These are phyloP conservation scores for Termitomyces sp. DNA, from an alignment of 768 basidiomycete genomes.

Conservation along the genomic window DNA sequence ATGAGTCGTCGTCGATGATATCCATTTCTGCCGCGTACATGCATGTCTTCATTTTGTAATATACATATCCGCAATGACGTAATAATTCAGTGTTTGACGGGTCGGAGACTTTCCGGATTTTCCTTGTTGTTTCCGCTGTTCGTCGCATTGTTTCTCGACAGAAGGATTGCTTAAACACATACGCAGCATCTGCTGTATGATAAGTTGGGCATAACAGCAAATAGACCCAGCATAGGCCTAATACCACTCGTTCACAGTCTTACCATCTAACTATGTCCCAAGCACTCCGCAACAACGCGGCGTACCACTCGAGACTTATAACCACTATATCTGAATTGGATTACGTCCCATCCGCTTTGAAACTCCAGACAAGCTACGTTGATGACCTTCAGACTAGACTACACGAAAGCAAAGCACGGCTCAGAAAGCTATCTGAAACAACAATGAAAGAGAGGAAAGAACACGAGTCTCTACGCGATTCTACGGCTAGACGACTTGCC, in stretches of 20 bases:
- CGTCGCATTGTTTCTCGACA: not conserved
- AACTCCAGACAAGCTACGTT: constrained; percentile 30
- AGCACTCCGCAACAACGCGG: constrained; percentile 30
- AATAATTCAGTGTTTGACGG: not conserved
- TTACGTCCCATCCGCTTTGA: constrained; percentile 32
- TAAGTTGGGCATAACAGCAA: not conserved
- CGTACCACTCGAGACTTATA: constrained; percentile 33
- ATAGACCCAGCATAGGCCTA: not conserved
- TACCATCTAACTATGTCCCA: constrained; percentile 22
- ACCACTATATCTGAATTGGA: constrained; percentile 29
- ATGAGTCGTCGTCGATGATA: constrained; percentile 59
- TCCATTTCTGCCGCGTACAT: not conserved
- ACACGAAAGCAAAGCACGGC: constrained; percentile 15
- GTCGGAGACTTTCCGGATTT: no score
- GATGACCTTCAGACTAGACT: constrained; percentile 27
- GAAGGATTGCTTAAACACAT: not conserved
- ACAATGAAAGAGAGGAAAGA: constrained; percentile 42
- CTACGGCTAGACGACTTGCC: constrained; percentile 31
- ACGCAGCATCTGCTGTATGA: not conserved
- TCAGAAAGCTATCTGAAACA: constrained; percentile 25
- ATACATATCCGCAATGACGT: constrained; percentile 3
- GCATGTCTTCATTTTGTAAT: not conserved
- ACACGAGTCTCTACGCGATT: constrained; percentile 34
- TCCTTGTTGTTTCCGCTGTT: no score
- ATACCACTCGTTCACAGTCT: not conserved